phyloP scores from a whole-genome alignment of 2,329 filamentous ascomycete species.

The Arthrinium phaeospermum region DNA sequence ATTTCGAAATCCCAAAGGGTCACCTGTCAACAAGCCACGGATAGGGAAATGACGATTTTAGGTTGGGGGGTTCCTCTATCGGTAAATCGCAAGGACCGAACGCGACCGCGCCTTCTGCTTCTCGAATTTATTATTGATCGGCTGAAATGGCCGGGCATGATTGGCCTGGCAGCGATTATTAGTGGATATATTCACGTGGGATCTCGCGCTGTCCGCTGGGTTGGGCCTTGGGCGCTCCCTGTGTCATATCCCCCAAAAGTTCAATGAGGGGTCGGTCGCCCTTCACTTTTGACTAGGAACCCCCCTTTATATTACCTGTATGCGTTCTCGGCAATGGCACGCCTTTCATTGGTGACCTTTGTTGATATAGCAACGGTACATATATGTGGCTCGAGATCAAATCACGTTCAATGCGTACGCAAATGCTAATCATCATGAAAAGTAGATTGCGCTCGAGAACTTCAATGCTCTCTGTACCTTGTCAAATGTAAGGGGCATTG shows the following conservation, averaged over 20 bases:
- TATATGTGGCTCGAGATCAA: background rate
- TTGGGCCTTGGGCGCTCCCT: background rate
- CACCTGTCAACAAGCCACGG: conserved; percentile 20
- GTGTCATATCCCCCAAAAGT: background rate
- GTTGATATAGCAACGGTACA: conserved; percentile 3
- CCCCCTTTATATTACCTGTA: conserved; percentile 8
- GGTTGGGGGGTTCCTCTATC: background rate
- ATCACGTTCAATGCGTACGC: background rate
- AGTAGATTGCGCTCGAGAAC: background rate
- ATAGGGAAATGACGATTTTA: conserved; percentile 18
- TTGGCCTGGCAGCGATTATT: background rate
- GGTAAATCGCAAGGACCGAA: conserved; percentile 15
- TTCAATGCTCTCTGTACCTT: background rate
- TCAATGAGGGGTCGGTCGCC: background rate
- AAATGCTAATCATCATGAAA: background rate
- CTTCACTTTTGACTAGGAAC: background rate
- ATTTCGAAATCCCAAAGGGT: conserved; percentile 4
- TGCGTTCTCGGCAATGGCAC: background rate
- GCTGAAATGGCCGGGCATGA: background rate
- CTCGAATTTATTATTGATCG: conserved; percentile 13
- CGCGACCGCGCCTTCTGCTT: conserved; percentile 16
- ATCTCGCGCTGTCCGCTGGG: background rate
- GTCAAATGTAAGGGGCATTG: background rate
- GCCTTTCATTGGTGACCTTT: background rate
- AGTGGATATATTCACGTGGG: conserved; percentile 17